A percentile compares a stretch with the other conserved stretches of the same genome.
Conservation (phyloP, 129 eudicot genomes). For the Ambrosia trifida region DNA sequence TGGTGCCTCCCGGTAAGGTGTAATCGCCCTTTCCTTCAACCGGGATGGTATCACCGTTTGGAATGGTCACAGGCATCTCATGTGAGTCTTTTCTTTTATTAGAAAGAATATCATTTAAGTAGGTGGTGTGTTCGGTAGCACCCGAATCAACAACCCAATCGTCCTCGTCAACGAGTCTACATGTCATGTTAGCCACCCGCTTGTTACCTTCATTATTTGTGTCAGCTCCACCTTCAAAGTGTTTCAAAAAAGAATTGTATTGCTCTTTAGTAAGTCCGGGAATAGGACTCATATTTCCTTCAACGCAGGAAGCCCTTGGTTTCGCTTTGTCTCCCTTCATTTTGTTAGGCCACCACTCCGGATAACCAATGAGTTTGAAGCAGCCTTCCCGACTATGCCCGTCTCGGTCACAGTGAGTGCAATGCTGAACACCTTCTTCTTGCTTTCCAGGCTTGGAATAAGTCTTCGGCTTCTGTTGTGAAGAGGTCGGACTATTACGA, state of each 20-base stretch:
- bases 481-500: too few relatives aligned
- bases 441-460: too few relatives aligned
- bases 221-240: not conserved
- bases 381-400: too few relatives aligned
- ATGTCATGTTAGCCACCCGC: not conserved
- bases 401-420: too few relatives aligned
- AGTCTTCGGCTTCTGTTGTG: too few relatives aligned
- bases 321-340: not conserved
- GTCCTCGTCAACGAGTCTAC: not conserved
- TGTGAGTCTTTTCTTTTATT: too few relatives aligned
- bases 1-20: not conserved
- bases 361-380: too few relatives aligned
- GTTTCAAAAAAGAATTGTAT: not conserved
- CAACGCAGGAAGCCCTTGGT: not conserved
- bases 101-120: too few relatives aligned
- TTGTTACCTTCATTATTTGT: not conserved
- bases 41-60: not conserved
- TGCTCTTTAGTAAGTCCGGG: not conserved
- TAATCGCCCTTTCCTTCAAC: not conserved
- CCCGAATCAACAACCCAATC: conserved; percentile 4
- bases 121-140: not conserved
- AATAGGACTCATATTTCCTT: not conserved
- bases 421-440: too few relatives aligned
- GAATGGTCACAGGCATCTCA: too few relatives aligned
- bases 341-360: not conserved